A percentile compares a stretch with the other conserved stretches of the same genome.
Conservation (phyloP, 208 protist genomes). For the Angomonas desouzai region DNA sequence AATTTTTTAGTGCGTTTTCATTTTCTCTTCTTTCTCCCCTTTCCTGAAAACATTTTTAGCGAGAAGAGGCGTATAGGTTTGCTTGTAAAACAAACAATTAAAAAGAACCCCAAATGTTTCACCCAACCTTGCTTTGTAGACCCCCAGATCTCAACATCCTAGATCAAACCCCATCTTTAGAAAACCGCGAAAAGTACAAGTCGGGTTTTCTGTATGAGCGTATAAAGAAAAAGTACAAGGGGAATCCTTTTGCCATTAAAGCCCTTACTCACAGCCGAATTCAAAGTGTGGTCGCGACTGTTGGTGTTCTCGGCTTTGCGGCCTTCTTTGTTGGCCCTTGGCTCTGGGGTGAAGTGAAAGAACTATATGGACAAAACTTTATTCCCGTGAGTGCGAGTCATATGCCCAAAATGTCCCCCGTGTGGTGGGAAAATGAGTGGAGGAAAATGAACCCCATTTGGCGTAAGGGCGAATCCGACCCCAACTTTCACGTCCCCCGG, state of each 20-base stretch:
- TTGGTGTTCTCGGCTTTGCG: slow-evolving; percentile 57
- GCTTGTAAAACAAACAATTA: too few relatives aligned
- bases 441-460: slow-evolving; percentile 75
- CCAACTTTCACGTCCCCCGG: slow-evolving; percentile 54
- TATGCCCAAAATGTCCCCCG: slow-evolving; percentile 67
- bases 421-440: slow-evolving; percentile 92
- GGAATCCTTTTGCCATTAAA: slow-evolving; percentile 25
- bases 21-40: too few relatives aligned
- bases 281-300: slow-evolving; percentile 61
- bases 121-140: too few relatives aligned
- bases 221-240: background rate
- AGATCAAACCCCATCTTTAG: background rate
- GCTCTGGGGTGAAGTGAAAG: slow-evolving; percentile 65
- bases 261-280: slow-evolving; percentile 54
- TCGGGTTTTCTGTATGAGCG: background rate
- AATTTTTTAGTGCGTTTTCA: too few relatives aligned
- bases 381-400: slow-evolving; percentile 45
- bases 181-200: background rate
- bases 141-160: background rate
- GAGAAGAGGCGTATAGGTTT: too few relatives aligned
- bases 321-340: slow-evolving; percentile 73
- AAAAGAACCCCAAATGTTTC: too few relatives aligned
- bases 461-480: slow-evolving; percentile 60
- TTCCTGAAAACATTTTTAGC: too few relatives aligned
- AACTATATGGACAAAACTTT: slow-evolving; percentile 68